Conservation (phyloP, 495 filamentous ascomycete genomes). For the Talaromyces thailandensis region DNA sequence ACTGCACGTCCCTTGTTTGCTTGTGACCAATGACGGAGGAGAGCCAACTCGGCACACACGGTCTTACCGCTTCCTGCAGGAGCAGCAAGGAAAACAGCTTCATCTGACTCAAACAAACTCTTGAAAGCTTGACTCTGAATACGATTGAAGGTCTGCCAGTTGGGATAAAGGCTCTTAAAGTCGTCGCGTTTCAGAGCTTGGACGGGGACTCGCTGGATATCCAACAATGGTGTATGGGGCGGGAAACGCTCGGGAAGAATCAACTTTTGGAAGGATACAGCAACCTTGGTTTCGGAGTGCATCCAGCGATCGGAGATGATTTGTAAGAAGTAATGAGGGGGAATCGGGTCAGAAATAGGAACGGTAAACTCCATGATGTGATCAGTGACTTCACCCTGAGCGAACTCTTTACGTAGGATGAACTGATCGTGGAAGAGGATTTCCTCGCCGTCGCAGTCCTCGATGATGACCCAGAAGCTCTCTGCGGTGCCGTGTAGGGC, state of each 20-base stretch:
- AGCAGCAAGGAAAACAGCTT: constrained; percentile 85
- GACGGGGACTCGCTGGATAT: constrained; percentile 84
- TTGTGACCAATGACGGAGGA: constrained; percentile 77
- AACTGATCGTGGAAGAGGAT: constrained; percentile 96
- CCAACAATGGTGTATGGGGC: constrained; percentile 80
- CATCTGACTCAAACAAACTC: constrained; percentile 77
- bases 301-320: constrained; percentile 95
- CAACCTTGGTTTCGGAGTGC: constrained; percentile 90
- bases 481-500: constrained; percentile 78
- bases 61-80: constrained; percentile 95
- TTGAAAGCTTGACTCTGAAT: constrained; percentile 97
- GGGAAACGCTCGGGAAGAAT: constrained; percentile 93
- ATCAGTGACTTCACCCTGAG: constrained; percentile 71
- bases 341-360: constrained; percentile 93
- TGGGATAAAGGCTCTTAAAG: constrained; percentile 70
- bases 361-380: constrained; percentile 98
- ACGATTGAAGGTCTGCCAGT: constrained; percentile 90
- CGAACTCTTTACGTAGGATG: constrained; percentile 79
- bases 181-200: constrained; percentile 81
- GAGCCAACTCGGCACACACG: constrained; percentile 87
- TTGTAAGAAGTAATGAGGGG: constrained; percentile 95
- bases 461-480: constrained; percentile 93
- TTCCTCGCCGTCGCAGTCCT: constrained; percentile 95
- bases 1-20: constrained; percentile 69
- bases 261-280: constrained; percentile 89